Base-by-base conservation (phyloP, 2,329 filamentous ascomycete genomes). In the Aspergillus eucalypticola region DNA sequence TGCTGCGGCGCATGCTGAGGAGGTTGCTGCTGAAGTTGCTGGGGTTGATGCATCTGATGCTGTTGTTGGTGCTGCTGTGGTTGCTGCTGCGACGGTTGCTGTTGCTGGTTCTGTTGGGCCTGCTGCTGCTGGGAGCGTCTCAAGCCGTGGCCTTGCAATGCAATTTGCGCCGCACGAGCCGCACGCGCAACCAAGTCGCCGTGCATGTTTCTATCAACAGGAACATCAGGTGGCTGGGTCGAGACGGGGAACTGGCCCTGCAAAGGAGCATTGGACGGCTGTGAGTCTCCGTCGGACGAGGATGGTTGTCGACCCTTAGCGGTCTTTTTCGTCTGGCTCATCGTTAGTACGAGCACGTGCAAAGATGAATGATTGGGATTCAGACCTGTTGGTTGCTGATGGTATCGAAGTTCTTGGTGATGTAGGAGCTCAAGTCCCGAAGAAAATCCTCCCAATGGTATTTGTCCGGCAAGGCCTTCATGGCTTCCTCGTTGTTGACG, bases 401-500 rank as follows among this genome's bases (percentile, higher is more conserved):
- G 11, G 78, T 71, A 58, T 86, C 84, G 59, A 86, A 82, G 58
- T 84, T 83, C 67, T 86, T 85, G 55, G 79, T 81, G 51, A 89
- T 80, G 70, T 86, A 86, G 11, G 77, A 77, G 50, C 82, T 83
- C 15, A 88, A 80, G 61, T 86, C 84, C 21, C 81, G 79, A 15
- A 88, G 75, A 60, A 89, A 88, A 60, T 87, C 84, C 54, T 84
- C 83, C 87, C 87, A 89, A 29, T 82, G 80, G 66, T 88, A 88
- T 66, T 83, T 86, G 64, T 85, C 81, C 0, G 83, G 83, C 38
- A 89, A 70, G 21, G 79, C 76, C 53, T 76, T 76, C 54, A 82
- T 71, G 4, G 78, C 78, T 29, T 82, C 82, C 44, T 78, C 75
- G 61, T 83, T 80, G 58, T 81, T 78, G n/a, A 82, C 76, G 42